A percentile compares a stretch with the other conserved stretches of the same genome.
phyloP scores from a whole-genome alignment of 768 basidiomycete genomes.

The Boletus subcaerulescens region DNA sequence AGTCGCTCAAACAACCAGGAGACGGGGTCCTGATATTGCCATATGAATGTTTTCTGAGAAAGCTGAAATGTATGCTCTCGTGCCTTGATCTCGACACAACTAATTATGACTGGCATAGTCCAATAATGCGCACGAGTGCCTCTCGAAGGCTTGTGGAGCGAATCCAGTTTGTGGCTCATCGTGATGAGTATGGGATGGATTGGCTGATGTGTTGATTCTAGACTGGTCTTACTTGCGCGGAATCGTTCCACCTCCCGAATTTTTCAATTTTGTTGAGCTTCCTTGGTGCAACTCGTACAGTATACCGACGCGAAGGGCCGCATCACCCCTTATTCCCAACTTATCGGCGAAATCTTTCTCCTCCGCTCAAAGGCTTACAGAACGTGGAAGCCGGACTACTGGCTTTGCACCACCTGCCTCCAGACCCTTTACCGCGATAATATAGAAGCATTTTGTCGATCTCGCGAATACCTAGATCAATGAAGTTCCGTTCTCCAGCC shows the following conservation, averaged over 20 bases:
- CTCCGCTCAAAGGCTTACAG: constrained; percentile 5
- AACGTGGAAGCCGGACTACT: constrained; percentile 5
- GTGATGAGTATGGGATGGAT: not conserved
- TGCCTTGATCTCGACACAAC: not conserved
- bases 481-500: not conserved
- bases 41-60: not conserved
- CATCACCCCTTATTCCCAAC: constrained; percentile 2
- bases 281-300: constrained; percentile 16
- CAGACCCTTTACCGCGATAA: constrained; percentile 4
- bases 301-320: constrained; percentile 1
- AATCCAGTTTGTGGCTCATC: constrained; percentile 8
- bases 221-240: constrained; percentile 20
- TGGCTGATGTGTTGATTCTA: not conserved
- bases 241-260: constrained; percentile 6
- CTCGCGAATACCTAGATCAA: not conserved
- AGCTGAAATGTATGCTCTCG: constrained; percentile 6
- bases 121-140: not conserved
- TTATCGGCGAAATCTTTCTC: constrained; percentile 3
- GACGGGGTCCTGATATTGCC: not conserved
- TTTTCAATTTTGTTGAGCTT: constrained; percentile 11
- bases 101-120: constrained; percentile 1
- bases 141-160: constrained; percentile 3
- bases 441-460: constrained; percentile 4
- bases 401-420: constrained; percentile 15
- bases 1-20: not conserved